Conservation (phyloP, 2,329 filamentous ascomycete species). For the Aureobasidium sp. region DNA sequence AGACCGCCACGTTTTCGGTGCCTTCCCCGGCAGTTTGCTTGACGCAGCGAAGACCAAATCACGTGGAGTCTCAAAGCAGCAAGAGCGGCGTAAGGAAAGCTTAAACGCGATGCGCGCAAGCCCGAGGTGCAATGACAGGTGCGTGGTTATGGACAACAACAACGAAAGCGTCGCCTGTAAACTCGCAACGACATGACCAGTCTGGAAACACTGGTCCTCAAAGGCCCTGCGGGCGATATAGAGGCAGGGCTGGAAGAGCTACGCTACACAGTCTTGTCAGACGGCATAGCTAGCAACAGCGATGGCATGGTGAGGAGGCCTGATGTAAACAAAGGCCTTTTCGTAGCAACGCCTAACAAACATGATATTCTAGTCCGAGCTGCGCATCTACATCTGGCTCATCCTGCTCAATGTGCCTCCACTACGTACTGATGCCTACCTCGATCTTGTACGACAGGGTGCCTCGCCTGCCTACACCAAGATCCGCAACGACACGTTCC, state of each 20-base stretch:
- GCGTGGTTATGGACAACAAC: not conserved
- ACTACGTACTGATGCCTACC: slow-evolving; percentile 78
- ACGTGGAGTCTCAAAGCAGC: not conserved
- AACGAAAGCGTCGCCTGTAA: not conserved
- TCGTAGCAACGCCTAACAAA: not conserved
- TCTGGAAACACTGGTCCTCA: slow-evolving; percentile 72
- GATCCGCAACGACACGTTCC: slow-evolving; percentile 97
- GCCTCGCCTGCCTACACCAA: slow-evolving; percentile 93
- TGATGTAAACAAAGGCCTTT: not conserved
- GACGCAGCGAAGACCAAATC: not conserved
- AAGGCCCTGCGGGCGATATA: slow-evolving; percentile 69
- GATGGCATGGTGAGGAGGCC: slow-evolving; percentile 65
- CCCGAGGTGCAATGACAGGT: not conserved
- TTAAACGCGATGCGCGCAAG: not conserved
- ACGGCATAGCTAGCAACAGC: slow-evolving; percentile 68
- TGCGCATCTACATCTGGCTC: slow-evolving; percentile 94
- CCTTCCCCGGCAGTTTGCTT: not conserved
- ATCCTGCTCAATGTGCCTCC: slow-evolving; percentile 84
- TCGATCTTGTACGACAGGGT: slow-evolving; percentile 83
- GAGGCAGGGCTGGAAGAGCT: slow-evolving; percentile 61
- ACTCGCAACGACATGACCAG: slow-evolving; percentile 24
- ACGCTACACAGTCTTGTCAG: slow-evolving; percentile 65
- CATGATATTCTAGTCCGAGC: slow-evolving; percentile 58
- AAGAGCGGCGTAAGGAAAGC: not conserved
- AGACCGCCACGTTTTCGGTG: not conserved